These are phyloP conservation scores for Ambrosia trifida DNA, from an alignment of 129 eudicot genomes.

Conservation along the genomic window DNA sequence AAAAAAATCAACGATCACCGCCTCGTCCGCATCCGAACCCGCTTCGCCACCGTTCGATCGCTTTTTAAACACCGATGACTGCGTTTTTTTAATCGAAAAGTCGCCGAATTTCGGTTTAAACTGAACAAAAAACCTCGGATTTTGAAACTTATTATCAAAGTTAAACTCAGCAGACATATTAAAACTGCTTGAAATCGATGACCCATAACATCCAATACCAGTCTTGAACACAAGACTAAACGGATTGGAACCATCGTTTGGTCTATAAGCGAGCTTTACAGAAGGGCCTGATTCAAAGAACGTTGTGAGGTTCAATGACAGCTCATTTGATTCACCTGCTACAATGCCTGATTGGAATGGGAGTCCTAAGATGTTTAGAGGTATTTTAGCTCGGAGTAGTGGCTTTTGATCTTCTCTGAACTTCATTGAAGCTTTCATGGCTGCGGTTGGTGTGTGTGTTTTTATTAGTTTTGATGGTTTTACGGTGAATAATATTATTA, in stretches of 20 bases:
- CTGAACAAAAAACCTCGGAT: slow-evolving; percentile 64
- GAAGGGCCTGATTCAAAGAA: slow-evolving; percentile 76
- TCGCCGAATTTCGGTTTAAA: slow-evolving; percentile 87
- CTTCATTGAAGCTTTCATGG: slow-evolving; percentile 85
- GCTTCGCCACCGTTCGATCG: slow-evolving; percentile 7
- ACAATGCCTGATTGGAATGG: slow-evolving; percentile 75
- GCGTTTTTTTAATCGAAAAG: slow-evolving; percentile 57
- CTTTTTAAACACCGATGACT: slow-evolving; percentile 45
- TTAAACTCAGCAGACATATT: slow-evolving; percentile 82
- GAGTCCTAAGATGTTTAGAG: slow-evolving; percentile 51
- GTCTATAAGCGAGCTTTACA: slow-evolving; percentile 66
- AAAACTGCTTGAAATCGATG: slow-evolving; percentile 64
- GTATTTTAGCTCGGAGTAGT: slow-evolving; percentile 67
- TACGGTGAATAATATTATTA: background rate
- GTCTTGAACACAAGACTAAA: slow-evolving; percentile 65
- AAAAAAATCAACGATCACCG: slow-evolving; percentile 28
- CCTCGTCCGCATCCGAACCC: slow-evolving; percentile 28
- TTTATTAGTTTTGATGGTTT: background rate
- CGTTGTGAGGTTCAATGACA: slow-evolving; percentile 60
- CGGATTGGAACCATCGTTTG: slow-evolving; percentile 66
- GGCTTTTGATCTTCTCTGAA: slow-evolving; percentile 87
- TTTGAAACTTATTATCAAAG: slow-evolving; percentile 42
- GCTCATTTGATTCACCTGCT: slow-evolving; percentile 83
- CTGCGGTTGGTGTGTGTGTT: slow-evolving; percentile 10
- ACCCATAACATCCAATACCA: slow-evolving; percentile 78